Conservation (phyloP, 2,329 filamentous ascomycete species). For the Hirsutella thompsonii region DNA sequence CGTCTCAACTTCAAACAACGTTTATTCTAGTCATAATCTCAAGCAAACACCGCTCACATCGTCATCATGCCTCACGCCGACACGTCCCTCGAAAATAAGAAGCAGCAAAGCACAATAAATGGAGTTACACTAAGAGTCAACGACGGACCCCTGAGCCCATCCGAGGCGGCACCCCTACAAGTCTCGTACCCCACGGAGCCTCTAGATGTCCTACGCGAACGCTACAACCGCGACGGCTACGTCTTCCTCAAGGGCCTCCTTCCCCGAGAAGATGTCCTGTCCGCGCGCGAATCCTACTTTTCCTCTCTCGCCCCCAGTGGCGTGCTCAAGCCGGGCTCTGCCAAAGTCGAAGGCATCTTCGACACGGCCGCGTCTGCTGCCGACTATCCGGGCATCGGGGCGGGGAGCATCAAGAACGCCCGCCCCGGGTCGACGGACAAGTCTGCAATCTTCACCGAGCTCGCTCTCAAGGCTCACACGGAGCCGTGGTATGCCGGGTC, state of each 20-base stretch:
- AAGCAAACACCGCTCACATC: too few relatives aligned
- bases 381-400: conserved; percentile 27
- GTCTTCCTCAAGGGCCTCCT: conserved; percentile 41
- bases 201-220: conserved; percentile 30
- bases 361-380: conserved; percentile 4
- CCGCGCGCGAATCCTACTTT: conserved; percentile 39
- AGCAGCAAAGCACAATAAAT: too few relatives aligned
- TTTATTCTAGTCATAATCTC: too few relatives aligned
- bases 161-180: background rate
- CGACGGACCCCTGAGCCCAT: conserved; percentile 1
- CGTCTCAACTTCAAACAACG: too few relatives aligned
- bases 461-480: conserved; percentile 39
- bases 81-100: too few relatives aligned
- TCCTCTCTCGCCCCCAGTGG: conserved; percentile 38
- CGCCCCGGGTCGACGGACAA: conserved; percentile 24
- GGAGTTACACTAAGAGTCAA: background rate
- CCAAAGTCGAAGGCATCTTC: conserved; percentile 40
- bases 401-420: conserved; percentile 31
- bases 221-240: conserved; percentile 30
- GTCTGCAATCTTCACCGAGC: conserved; percentile 14
- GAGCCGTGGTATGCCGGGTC: conserved; percentile 28
- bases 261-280: conserved; percentile 37
- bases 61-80: too few relatives aligned
- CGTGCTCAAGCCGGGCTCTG: conserved; percentile 38
- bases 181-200: conserved; percentile 12